phyloP scores from a whole-genome alignment of 192 early-diverging fungal species.

The Bifiguratus adelaidae region DNA sequence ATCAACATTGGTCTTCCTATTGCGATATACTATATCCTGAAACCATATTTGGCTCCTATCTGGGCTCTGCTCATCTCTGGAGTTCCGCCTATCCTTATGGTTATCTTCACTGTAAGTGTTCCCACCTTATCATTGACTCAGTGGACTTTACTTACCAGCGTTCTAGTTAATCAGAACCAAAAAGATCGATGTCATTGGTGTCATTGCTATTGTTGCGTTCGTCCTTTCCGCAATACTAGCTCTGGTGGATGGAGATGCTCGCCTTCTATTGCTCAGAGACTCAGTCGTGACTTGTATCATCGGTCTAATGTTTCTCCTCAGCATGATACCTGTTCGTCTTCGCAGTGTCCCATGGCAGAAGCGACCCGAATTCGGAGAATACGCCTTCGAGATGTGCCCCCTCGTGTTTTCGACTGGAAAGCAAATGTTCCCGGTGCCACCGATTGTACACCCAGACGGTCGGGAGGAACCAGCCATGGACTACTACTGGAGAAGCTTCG shows the following conservation, averaged over 20 bases:
- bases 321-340: conserved; percentile 21
- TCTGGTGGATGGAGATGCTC: conserved; percentile 22
- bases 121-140: too few relatives aligned
- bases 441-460: conserved; percentile 18
- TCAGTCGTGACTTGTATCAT: conserved; percentile 23
- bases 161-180: conserved; percentile 13
- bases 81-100: conserved; percentile 21
- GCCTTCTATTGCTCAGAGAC: conserved; percentile 28
- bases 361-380: too few relatives aligned
- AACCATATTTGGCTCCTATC: conserved; percentile 11
- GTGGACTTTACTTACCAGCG: too few relatives aligned
- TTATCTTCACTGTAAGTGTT: too few relatives aligned
- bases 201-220: conserved; percentile 22
- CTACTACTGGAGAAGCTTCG: conserved; percentile 22
- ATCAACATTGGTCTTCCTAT: conserved; percentile 16
- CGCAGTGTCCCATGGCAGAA: too few relatives aligned
- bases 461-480: conserved; percentile 14
- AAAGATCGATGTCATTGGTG: conserved; percentile 18
- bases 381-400: conserved; percentile 16
- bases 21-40: conserved; percentile 17
- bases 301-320: conserved; percentile 20
- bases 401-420: conserved; percentile 22
- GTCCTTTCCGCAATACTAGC: conserved; percentile 25
- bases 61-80: conserved; percentile 23
- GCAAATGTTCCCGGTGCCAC: conserved; percentile 16